Percentiles rank a stretch among this genome's conserved stretches.
Conservation (phyloP, 441 rosid genomes). For the Syzygium malaccense region DNA sequence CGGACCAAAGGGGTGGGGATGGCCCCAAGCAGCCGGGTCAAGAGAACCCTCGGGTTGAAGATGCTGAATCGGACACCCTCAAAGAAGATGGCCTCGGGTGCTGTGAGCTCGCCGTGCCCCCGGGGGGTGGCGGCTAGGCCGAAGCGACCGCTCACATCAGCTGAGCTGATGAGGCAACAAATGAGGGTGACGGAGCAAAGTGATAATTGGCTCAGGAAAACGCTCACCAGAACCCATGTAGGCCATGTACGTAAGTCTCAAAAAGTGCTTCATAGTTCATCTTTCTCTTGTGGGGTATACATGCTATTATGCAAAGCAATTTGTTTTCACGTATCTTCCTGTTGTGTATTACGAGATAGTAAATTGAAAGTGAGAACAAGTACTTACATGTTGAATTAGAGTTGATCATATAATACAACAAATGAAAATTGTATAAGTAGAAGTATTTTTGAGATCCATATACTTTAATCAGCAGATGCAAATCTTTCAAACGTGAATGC, state of each 20-base stretch:
- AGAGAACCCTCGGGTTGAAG: slow-evolving; percentile 65
- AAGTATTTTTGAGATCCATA: neutral
- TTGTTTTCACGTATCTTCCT: neutral
- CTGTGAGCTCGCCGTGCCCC: slow-evolving; percentile 29
- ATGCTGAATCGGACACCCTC: slow-evolving; percentile 67
- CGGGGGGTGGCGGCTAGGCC: slow-evolving; percentile 23
- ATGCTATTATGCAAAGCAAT: neutral
- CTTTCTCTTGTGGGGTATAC: neutral
- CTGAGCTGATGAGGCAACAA: slow-evolving; percentile 93
- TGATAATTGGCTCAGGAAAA: slow-evolving; percentile 76
- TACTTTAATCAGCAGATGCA: neutral
- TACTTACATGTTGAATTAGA: neutral
- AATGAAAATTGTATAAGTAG: neutral
- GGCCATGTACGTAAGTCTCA: slow-evolving; percentile 61
- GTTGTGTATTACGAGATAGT: neutral
- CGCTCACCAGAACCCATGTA: slow-evolving; percentile 83
- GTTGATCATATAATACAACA: neutral
- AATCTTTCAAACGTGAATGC: neutral
- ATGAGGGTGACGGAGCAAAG: slow-evolving; percentile 87
- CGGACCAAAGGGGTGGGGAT: slow-evolving; percentile 50
- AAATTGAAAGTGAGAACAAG: neutral
- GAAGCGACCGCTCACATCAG: slow-evolving; percentile 71
- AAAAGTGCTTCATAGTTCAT: neutral
- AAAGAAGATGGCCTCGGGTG: slow-evolving; percentile 44
- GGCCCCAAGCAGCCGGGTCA: slow-evolving; percentile 65